Evolutionary conservation across 164 flowering plant species (phyloP).

Genomic region (Magnolia sinica): DNA sequence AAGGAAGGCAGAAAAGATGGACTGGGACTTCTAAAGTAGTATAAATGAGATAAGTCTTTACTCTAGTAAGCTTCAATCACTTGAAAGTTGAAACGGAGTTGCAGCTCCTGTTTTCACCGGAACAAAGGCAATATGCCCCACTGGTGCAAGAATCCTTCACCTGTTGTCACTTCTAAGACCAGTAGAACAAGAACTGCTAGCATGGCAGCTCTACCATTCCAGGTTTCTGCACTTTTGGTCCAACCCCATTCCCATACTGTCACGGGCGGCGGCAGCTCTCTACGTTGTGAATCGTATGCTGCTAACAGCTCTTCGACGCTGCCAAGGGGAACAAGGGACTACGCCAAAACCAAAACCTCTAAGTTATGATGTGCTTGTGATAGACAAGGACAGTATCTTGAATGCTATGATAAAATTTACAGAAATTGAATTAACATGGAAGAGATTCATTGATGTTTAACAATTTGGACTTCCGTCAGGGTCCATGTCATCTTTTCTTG

Average conservation of each 20-base stretch:
- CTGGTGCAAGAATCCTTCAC: conserved; percentile 85
- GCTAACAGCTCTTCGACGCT: conserved; percentile 94
- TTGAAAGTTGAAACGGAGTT: neutral
- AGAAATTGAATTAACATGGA: neutral
- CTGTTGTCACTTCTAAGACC: conserved; percentile 84
- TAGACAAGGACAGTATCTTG: neutral
- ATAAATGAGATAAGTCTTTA: too few relatives aligned
- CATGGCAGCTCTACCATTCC: conserved; percentile 99
- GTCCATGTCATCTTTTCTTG: neutral
- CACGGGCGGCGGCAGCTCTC: conserved; percentile 88
- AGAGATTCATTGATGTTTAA: neutral
- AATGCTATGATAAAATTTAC: neutral
- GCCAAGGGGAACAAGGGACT: conserved; percentile 95
- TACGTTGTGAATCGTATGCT: conserved; percentile 86
- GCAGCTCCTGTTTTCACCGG: conserved; percentile 35
- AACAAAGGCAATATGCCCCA: conserved; percentile 77
- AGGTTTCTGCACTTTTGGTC: conserved; percentile 97
- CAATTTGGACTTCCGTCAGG: neutral
- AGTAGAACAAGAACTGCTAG: conserved; percentile 75
- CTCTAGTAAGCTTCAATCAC: neutral
- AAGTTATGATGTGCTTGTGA: neutral
- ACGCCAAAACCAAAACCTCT: conserved; percentile 21
- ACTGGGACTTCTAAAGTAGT: too few relatives aligned
- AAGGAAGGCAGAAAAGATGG: too few relatives aligned
- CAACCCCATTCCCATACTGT: conserved; percentile 98